phyloP scores from a whole-genome alignment of 495 filamentous ascomycete species.

The Neurospora sp. region DNA sequence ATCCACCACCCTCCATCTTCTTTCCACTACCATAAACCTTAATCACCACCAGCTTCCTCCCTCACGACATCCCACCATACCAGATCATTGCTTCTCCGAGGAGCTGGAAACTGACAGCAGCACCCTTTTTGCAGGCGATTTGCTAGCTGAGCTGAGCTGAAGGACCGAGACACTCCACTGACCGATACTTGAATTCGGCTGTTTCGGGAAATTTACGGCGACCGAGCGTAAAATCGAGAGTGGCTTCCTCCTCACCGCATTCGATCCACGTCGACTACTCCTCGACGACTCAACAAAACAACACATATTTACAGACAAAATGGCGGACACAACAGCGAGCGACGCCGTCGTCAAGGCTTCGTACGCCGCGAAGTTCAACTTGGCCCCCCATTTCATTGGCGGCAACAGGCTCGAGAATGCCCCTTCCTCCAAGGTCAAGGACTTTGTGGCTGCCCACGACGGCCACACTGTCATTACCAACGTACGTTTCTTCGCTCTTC shows the following conservation, averaged over 20 bases:
- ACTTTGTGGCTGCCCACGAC: constrained; percentile 81
- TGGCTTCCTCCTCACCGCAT: constrained; percentile 1
- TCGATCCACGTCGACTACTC: neutral
- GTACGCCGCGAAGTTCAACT: constrained; percentile 64
- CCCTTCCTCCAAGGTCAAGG: constrained; percentile 71
- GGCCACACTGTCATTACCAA: constrained; percentile 97
- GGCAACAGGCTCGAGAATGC: constrained; percentile 79
- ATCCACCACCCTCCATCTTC: neutral
- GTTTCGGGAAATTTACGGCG: neutral
- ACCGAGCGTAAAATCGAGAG: neutral
- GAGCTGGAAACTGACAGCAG: neutral
- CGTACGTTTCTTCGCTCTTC: constrained; percentile 42
- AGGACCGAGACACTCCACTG: neutral
- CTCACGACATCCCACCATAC: neutral
- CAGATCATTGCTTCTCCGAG: neutral
- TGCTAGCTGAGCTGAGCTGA: neutral
- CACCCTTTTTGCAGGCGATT: neutral
- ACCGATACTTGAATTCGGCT: neutral
- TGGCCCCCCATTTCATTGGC: constrained; percentile 91
- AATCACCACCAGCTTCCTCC: neutral
- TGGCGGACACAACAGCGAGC: constrained; percentile 39
- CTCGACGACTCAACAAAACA: neutral
- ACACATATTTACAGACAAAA: constrained; percentile 15
- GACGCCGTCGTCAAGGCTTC: constrained; percentile 37
- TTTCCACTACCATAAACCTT: neutral